Evolutionary conservation across 2,329 filamentous ascomycete species (phyloP), one percentile per base, ranked within the genome.

Genomic region (Pezicula carpinea): DNA sequence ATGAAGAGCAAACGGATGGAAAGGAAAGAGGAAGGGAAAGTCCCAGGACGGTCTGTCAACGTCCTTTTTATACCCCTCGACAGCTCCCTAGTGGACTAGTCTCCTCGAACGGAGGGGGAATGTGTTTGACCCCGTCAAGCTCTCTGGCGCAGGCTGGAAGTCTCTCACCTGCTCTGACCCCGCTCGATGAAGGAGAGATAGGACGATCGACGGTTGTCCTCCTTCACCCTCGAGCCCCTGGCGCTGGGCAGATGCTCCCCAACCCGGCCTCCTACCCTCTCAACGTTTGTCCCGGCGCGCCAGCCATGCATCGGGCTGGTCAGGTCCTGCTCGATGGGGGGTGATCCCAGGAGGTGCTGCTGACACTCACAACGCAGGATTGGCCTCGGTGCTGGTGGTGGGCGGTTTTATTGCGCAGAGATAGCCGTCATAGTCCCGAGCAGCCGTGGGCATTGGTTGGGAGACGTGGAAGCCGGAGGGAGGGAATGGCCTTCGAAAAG

Each of bases 51-150:
- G 71, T 74, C 68, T 68, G 76, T 67, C 66, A 68, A 63, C 60
- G 62, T 64, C 66, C 77, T 69, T 81, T 83, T 84, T 84, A 84
- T 84, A 83, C 70, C 73, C 77, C 73, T 78, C 64, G 62, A 57
- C 52, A 59, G 64, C 43, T 35, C 49, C 44, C 55, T 47, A 51
- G 51, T 53, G 45, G 47, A 50, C 51, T 46, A 50, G 48, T 44
- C 53, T 39, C 50, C 52, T 50, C 53, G 51, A 50, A 58, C 56
- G 51, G 51, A 58, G 53, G 58, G 59, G 59, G 54, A n/a, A 61
- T 60, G 55, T 57, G 50, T 56, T 59, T 60, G 58, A 65, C 59
- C 60, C 63, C 52, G 58, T 64, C 60, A 55, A 23, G 8, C 17
- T 14, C 23, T 8, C 4, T 26, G 23, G 23, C n/a, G 23, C 3